Evolutionary conservation across 2,329 filamentous ascomycete genomes (phyloP), one percentile per base, ranked within the genome.

Genomic region (Xylaria sp.): DNA sequence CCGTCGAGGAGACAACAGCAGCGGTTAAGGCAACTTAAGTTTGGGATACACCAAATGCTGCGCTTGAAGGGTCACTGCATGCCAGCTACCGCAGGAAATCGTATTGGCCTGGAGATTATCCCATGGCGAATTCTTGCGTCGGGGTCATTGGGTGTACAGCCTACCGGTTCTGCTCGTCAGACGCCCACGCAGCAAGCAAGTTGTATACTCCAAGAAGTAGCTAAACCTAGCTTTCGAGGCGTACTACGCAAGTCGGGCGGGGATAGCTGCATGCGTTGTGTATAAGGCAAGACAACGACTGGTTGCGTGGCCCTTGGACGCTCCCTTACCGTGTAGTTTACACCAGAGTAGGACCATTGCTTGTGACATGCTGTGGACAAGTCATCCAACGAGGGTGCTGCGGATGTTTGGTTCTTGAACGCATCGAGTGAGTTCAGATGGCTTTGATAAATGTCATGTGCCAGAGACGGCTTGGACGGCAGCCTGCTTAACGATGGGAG

Each of bases 241-340:
- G 59, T 51, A 63, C 58, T 20, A 63, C 54, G 25, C 23, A 20
- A 20, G 25, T 43, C 10, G 12, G 48, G 31, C 10, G 12, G 48
- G 31, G 49, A 36, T 49, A 68, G 68, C 62, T 66, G 59, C 25
- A 62, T 68, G 62, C 55, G 56, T 70, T 20, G 18, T 36, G 20
- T 39, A 51, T 36, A 41, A 56, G 46, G 49, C 23, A 43, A 63
- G 10, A 33, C 25, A 51, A n/a, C 60, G 36, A 46, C 60, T 59
- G 41, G 49, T 43, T 61, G 43, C 36, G 25, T 56, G 33, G 33
- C 15, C 9, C 41, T 25, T 43, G 62, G 33, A 63, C n/a, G 60
- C 5, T 28, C 28, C 20, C 39, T 36, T 41, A 33, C 55, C 10
- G 39, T 58, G 28, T 55, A 49, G n/a, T 41, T 58, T 49, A 31